Percentiles rank a stretch among this genome's conserved stretches.
phyloP scores from a whole-genome alignment of 73 alveolate genomes.

The Symbiodinium natans region DNA sequence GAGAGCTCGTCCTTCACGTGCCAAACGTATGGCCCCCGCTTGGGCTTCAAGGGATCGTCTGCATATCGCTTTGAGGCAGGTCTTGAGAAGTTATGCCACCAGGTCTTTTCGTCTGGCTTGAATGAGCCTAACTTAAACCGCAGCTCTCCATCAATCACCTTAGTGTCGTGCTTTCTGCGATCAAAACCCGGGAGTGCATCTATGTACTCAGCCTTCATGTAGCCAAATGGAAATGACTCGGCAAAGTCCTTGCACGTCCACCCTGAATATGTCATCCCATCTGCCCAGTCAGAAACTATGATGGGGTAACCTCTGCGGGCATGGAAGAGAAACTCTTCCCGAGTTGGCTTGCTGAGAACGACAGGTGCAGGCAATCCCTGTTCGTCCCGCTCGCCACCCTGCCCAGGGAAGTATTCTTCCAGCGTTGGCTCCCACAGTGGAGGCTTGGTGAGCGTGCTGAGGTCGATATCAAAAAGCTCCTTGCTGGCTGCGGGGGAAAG shows the following conservation, averaged over 20 bases:
- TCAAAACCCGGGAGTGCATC: constrained; percentile 53
- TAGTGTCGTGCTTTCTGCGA: constrained; percentile 52
- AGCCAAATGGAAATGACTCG: constrained; percentile 73
- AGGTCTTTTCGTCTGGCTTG: constrained; percentile 89
- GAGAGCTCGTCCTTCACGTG: constrained; percentile 82
- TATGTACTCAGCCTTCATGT: constrained; percentile 92
- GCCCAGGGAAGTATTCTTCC: constrained; percentile 80
- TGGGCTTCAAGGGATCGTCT: constrained; percentile 84
- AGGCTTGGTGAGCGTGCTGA: constrained; percentile 31
- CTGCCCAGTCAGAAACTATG: constrained; percentile 81
- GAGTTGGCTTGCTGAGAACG: constrained; percentile 46
- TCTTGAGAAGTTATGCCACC: constrained; percentile 87
- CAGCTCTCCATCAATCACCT: constrained; percentile 88
- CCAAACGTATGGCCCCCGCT: constrained; percentile 90
- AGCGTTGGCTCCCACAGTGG: constrained; percentile 81
- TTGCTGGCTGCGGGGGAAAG: background rate
- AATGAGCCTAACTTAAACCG: constrained; percentile 62
- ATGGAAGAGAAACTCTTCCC: constrained; percentile 85
- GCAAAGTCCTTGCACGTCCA: constrained; percentile 83
- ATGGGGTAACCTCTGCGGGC: constrained; percentile 92
- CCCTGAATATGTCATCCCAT: constrained; percentile 54
- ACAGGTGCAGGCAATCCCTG: constrained; percentile 49
- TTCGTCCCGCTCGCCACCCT: constrained; percentile 29
- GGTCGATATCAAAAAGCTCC: constrained; percentile 51
- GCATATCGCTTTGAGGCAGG: constrained; percentile 72